Conservation (phyloP, 75 land plant species). For the Pinus tabuliformis region DNA sequence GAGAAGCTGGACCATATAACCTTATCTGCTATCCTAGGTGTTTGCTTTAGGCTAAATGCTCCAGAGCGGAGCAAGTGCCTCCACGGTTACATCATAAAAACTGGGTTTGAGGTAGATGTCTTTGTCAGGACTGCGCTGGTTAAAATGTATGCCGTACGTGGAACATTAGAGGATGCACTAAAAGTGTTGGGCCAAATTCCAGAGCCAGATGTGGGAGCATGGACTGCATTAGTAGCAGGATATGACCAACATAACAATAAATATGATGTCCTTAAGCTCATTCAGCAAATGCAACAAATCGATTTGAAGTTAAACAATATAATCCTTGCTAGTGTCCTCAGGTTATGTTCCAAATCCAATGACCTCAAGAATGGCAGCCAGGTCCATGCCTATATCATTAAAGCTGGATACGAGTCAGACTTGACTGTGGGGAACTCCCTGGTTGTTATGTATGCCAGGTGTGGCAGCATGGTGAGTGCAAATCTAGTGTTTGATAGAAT, state of each 20-base stretch:
- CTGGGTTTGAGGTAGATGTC: conserved; percentile 14
- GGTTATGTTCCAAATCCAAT: too few species aligned
- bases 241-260: conserved; percentile 18
- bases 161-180: conserved; percentile 17
- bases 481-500: neutral
- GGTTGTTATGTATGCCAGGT: conserved; percentile 1
- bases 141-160: conserved; percentile 39
- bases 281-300: too few species aligned
- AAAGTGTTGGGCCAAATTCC: neutral
- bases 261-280: conserved; percentile 1
- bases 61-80: conserved; percentile 17
- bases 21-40: too few species aligned
- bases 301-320: too few species aligned
- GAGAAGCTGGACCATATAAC: too few species aligned
- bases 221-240: conserved; percentile 7
- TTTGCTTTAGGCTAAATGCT: too few species aligned
- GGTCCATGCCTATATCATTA: neutral
- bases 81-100: conserved; percentile 23
- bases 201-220: neutral
- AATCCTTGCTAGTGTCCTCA: too few species aligned
- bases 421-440: neutral
- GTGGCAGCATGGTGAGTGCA: neutral
- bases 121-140: conserved; percentile 34
- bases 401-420: neutral
- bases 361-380: neutral